phyloP scores from a whole-genome alignment of 225 moss, liverwort and hornwort species.

The Lunularia cruciata region DNA sequence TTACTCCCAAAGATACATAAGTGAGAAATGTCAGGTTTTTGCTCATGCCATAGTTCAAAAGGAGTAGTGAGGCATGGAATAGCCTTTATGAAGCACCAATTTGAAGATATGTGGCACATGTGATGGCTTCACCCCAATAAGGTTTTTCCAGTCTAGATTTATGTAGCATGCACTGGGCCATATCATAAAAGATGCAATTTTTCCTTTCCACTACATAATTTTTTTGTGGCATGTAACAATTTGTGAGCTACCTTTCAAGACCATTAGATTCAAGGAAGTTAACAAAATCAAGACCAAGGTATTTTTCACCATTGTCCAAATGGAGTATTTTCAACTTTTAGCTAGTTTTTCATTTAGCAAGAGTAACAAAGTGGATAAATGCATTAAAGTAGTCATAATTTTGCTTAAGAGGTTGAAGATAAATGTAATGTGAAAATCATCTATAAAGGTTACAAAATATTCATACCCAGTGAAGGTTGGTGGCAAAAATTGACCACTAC shows the following conservation, averaged over 20 bases:
- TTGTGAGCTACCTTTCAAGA: not conserved
- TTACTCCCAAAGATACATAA: too few species aligned
- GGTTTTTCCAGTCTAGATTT: not conserved
- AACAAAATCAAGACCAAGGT: not conserved
- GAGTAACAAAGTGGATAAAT: not conserved
- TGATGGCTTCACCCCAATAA: constrained; percentile 19
- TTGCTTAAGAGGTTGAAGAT: not conserved
- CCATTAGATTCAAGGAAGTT: not conserved
- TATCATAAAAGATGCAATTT: not conserved
- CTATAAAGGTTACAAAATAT: constrained; percentile 12
- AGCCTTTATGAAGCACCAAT: not conserved
- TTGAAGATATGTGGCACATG: not conserved
- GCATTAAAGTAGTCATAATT: not conserved
- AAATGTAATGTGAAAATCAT: constrained; percentile 1
- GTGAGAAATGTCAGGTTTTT: too few species aligned
- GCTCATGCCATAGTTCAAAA: too few species aligned
- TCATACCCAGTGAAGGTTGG: too few species aligned
- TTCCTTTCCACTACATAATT: constrained; percentile 11
- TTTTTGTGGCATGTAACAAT: not conserved
- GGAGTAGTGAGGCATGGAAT: too few species aligned
- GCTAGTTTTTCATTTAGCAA: not conserved
- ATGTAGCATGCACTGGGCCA: not conserved
- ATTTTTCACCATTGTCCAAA: not conserved
- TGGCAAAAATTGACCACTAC: too few species aligned
- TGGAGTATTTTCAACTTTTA: not conserved